Evolutionary conservation across 2,329 filamentous ascomycete species (phyloP).

Genomic region (Aspergillus awamori): DNA sequence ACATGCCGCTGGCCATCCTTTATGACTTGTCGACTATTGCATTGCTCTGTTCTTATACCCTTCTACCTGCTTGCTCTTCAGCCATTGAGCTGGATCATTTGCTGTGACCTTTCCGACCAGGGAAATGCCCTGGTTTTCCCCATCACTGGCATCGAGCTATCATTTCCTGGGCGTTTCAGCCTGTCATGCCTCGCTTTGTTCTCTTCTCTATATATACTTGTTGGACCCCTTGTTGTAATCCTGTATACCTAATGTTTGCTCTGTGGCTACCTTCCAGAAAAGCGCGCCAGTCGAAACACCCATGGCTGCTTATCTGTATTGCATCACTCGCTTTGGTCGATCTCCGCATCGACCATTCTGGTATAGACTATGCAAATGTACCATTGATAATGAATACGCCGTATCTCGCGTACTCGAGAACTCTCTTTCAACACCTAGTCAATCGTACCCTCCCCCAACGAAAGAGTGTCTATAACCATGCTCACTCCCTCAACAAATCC

Average conservation of each 20-base stretch:
- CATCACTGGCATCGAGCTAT: neutral
- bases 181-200: constrained; percentile 10
- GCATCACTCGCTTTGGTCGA: neutral
- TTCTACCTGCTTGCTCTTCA: constrained; percentile 9
- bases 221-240: constrained; percentile 11
- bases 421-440: neutral
- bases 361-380: constrained; percentile 7
- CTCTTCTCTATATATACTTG: constrained; percentile 27
- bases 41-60: constrained; percentile 22
- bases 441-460: neutral
- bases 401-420: neutral
- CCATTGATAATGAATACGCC: neutral
- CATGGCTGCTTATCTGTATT: neutral
- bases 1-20: constrained; percentile 8
- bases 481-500: constrained; percentile 28
- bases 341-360: neutral
- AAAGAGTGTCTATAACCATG: neutral
- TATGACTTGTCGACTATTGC: constrained; percentile 6
- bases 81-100: constrained; percentile 2
- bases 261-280: constrained; percentile 3
- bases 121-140: neutral
- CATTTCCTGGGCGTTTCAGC: constrained; percentile 20
- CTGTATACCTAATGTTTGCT: constrained; percentile 20
- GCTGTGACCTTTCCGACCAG: neutral
- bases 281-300: constrained; percentile 5